Evolutionary conservation across 805 yeast genomes (phyloP).

Genomic region (Candida xyloterini): DNA sequence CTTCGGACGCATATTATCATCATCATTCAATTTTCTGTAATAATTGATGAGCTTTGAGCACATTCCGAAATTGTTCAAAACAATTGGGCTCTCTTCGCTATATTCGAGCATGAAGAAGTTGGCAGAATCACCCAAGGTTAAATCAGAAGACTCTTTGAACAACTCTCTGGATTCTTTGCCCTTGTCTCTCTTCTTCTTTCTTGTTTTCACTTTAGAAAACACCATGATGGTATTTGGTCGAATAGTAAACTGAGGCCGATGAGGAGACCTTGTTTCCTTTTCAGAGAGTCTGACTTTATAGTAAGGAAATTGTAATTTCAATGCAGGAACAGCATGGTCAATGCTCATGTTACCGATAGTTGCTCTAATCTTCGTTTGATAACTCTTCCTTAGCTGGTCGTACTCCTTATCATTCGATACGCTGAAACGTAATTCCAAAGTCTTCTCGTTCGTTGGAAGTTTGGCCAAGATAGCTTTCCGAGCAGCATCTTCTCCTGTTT

Average conservation of each 20-base stretch:
- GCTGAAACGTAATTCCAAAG: conserved; percentile 62
- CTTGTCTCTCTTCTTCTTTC: conserved; percentile 87
- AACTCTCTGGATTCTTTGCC: conserved; percentile 78
- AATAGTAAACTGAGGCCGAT: conserved; percentile 70
- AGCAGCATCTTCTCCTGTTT: conserved; percentile 11
- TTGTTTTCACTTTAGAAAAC: conserved; percentile 67
- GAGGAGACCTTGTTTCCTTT: conserved; percentile 71
- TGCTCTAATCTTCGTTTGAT: conserved; percentile 87
- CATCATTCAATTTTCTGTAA: conserved; percentile 78
- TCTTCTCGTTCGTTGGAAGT: conserved; percentile 53
- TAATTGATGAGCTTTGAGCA: conserved; percentile 90
- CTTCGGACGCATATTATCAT: conserved; percentile 84
- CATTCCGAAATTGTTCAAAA: conserved; percentile 90
- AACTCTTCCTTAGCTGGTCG: conserved; percentile 76
- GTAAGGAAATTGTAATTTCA: conserved; percentile 83
- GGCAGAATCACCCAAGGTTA: conserved; percentile 82
- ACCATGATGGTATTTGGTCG: conserved; percentile 75
- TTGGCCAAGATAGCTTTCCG: conserved; percentile 29
- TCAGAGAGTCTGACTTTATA: conserved; percentile 75
- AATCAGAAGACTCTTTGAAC: conserved; percentile 66
- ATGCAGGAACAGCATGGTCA: conserved; percentile 89
- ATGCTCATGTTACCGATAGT: conserved; percentile 87
- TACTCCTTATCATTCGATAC: conserved; percentile 88
- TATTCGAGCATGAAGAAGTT: conserved; percentile 79
- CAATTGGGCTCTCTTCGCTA: conserved; percentile 82